Percentiles rank a stretch among this genome's conserved stretches.
phyloP scores from a whole-genome alignment of 106 monocot species.

The Iris macrosiphon region DNA sequence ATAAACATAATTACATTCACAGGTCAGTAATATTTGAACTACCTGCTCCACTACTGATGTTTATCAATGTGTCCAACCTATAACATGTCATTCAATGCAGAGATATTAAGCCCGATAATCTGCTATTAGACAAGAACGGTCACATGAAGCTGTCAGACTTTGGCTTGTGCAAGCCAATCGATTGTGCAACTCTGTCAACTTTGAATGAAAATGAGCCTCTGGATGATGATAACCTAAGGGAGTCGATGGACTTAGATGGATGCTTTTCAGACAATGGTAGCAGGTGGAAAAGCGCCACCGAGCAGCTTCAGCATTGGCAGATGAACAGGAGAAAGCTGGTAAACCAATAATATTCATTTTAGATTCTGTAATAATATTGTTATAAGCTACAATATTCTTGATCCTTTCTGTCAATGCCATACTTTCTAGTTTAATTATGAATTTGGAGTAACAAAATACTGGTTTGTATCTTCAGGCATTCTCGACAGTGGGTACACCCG shows the following conservation, averaged over 20 bases:
- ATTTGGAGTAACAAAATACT: constrained; percentile 9
- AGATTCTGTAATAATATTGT: neutral
- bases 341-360: constrained; percentile 3
- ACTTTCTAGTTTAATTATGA: neutral
- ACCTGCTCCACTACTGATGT: no score
- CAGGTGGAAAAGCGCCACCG: constrained; percentile 79
- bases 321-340: constrained; percentile 93
- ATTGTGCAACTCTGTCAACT: constrained; percentile 73
- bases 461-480: constrained; percentile 64
- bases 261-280: constrained; percentile 54
- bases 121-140: constrained; percentile 91
- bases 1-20: constrained; percentile 95
- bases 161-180: constrained; percentile 95
- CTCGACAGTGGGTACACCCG: constrained; percentile 96
- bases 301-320: constrained; percentile 98
- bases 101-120: constrained; percentile 99
- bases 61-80: no score
- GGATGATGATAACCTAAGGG: constrained; percentile 66
- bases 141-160: constrained; percentile 99
- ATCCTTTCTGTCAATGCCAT: neutral
- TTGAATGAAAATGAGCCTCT: constrained; percentile 95
- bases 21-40: no score
- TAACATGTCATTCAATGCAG: constrained; percentile 28
- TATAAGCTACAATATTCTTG: neutral
- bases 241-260: constrained; percentile 97